These are phyloP conservation scores for Metschnikowia chrysomelidarum DNA, from an alignment of 805 yeast species.

Conservation along the genomic window DNA sequence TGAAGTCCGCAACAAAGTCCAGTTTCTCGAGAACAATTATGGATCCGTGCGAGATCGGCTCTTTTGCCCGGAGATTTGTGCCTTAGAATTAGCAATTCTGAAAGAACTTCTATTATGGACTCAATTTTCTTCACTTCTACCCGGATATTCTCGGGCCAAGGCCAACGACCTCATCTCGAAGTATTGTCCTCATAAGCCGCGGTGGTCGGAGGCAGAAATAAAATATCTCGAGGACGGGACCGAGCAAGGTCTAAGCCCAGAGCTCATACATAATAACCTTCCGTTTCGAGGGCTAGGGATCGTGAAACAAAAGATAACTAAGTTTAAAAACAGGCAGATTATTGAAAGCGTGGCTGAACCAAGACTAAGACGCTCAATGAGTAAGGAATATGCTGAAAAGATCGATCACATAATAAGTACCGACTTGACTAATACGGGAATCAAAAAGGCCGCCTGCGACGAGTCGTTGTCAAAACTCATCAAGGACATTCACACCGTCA, in stretches of 20 bases:
- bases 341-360: slow-evolving; percentile 2
- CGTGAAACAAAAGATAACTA: slow-evolving; percentile 8
- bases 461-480: slow-evolving; percentile 8
- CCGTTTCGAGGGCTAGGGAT: slow-evolving; percentile 14
- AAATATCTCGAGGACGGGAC: slow-evolving; percentile 10
- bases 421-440: slow-evolving; percentile 20
- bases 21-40: slow-evolving; percentile 14
- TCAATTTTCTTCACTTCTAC: slow-evolving; percentile 10
- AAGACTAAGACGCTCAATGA: no score
- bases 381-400: slow-evolving; percentile 10
- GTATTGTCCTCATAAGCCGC: slow-evolving; percentile 14
- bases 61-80: slow-evolving; percentile 12
- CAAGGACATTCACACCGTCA: slow-evolving; percentile 13
- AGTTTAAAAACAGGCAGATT: slow-evolving; percentile 6
- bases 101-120: slow-evolving; percentile 5
- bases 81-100: slow-evolving; percentile 16
- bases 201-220: slow-evolving; percentile 14
- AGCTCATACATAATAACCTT: slow-evolving; percentile 6
- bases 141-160: slow-evolving; percentile 10
- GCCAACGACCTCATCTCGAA: slow-evolving; percentile 9
- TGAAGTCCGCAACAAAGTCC: slow-evolving; percentile 10
- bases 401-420: slow-evolving; percentile 14
- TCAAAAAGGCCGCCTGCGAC: slow-evolving; percentile 18
- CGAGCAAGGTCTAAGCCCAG: slow-evolving; percentile 6
- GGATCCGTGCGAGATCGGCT: slow-evolving; percentile 12